Evolutionary conservation across 495 filamentous ascomycete genomes (phyloP).

Genomic region (Penicillium paxilli): DNA sequence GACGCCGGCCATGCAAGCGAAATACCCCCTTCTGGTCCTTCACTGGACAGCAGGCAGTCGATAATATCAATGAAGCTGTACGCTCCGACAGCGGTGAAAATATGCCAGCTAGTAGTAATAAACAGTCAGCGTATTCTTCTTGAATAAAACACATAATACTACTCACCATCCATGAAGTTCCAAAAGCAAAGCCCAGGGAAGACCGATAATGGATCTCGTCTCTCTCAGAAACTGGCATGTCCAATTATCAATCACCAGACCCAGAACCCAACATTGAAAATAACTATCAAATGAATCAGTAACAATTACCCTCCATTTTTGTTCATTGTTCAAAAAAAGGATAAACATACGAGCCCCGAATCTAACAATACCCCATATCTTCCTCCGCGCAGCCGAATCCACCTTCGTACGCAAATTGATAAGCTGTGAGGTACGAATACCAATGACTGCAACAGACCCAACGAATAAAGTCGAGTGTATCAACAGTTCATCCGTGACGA

Average conservation of each 20-base stretch:
- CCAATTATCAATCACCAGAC: conserved; percentile 29
- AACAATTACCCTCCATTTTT: too few relatives aligned
- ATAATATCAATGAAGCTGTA: too few relatives aligned
- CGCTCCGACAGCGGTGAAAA: conserved; percentile 53
- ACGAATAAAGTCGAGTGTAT: conserved; percentile 19
- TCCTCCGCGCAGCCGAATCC: conserved; percentile 6
- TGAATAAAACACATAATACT: not conserved
- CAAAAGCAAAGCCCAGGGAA: conserved; percentile 52
- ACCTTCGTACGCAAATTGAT: conserved; percentile 16
- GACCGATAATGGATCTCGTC: conserved; percentile 13
- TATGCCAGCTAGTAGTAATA: conserved; percentile 48
- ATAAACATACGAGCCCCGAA: conserved; percentile 20
- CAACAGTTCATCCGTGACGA: conserved; percentile 39
- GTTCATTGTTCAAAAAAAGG: too few relatives aligned
- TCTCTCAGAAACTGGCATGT: conserved; percentile 17
- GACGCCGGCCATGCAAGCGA: too few relatives aligned
- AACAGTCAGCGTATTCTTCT: not conserved
- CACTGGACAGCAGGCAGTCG: too few relatives aligned
- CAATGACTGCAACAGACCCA: conserved; percentile 19
- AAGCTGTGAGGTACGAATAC: conserved; percentile 32
- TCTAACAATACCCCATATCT: conserved; percentile 13
- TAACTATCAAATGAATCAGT: conserved; percentile 20
- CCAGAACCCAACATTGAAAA: conserved; percentile 23
- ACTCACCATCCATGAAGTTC: conserved; percentile 59
- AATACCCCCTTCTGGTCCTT: too few relatives aligned